These are phyloP conservation scores for Macrolepiota albuminosa DNA, from an alignment of 768 basidiomycete species.

Conservation along the genomic window DNA sequence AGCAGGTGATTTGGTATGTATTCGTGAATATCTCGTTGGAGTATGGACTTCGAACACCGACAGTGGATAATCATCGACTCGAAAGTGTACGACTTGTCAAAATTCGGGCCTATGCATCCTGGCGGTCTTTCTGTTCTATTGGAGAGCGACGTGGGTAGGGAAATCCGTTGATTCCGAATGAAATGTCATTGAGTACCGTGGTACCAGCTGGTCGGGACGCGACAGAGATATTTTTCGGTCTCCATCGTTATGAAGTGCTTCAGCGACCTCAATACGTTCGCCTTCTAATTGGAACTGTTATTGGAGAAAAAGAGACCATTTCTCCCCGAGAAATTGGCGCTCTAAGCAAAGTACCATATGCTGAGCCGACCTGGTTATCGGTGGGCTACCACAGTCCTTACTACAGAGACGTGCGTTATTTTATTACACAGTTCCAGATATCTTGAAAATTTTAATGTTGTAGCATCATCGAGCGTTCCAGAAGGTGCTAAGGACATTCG, in stretches of 20 bases:
- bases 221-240: slow-evolving; percentile 67
- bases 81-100: slow-evolving; percentile 63
- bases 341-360: slow-evolving; percentile 67
- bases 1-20: slow-evolving; percentile 12
- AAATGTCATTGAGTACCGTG: not conserved
- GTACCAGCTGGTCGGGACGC: slow-evolving; percentile 61
- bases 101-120: slow-evolving; percentile 68
- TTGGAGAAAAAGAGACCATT: slow-evolving; percentile 51
- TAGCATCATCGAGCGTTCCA: slow-evolving; percentile 18
- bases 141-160: slow-evolving; percentile 57
- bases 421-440: not conserved
- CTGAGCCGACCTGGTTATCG: slow-evolving; percentile 71
- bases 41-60: not conserved
- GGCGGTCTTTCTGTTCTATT: slow-evolving; percentile 67
- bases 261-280: slow-evolving; percentile 57
- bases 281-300: slow-evolving; percentile 57
- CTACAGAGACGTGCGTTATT: slow-evolving; percentile 16
- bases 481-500: slow-evolving; percentile 13
- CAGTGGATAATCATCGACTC: slow-evolving; percentile 19
- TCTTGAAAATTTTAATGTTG: not conserved
- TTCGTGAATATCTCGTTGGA: not conserved
- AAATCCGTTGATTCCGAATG: not conserved
- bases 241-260: slow-evolving; percentile 72
- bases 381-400: slow-evolving; percentile 43
- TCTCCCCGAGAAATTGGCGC: slow-evolving; percentile 40